Evolutionary conservation across 345 rosid genomes (phyloP).

Genomic region (Pseudoturritis turrita): DNA sequence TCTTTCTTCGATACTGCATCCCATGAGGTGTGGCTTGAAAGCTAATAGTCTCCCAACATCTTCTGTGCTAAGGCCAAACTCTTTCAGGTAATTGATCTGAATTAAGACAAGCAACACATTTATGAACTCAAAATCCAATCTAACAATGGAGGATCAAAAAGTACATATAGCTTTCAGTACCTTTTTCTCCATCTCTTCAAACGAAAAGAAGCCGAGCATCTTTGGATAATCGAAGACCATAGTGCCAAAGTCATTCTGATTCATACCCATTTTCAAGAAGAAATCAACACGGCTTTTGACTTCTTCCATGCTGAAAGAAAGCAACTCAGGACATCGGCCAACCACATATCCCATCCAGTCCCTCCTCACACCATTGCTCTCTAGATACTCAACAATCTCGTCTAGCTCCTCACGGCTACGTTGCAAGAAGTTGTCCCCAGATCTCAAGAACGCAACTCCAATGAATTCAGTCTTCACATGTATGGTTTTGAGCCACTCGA

Average conservation of each 20-base stretch:
- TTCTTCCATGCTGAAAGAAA: slow-evolving; percentile 63
- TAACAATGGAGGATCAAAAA: not conserved
- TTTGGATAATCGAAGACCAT: slow-evolving; percentile 88
- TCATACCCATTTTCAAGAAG: slow-evolving; percentile 78
- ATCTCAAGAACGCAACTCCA: slow-evolving; percentile 57
- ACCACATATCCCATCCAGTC: slow-evolving; percentile 90
- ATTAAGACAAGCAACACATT: not conserved
- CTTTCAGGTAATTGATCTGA: slow-evolving; percentile 77
- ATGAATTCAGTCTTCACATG: slow-evolving; percentile 77
- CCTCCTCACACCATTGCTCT: slow-evolving; percentile 68
- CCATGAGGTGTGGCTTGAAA: slow-evolving; percentile 82
- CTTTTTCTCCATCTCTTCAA: slow-evolving; percentile 84
- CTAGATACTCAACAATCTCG: slow-evolving; percentile 63
- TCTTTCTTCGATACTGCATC: slow-evolving; percentile 70
- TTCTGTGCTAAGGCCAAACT: slow-evolving; percentile 72
- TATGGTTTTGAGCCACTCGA: slow-evolving; percentile 71
- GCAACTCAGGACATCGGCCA: slow-evolving; percentile 64
- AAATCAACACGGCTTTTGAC: slow-evolving; percentile 58
- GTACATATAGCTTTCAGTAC: slow-evolving; percentile 25
- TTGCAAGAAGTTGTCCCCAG: slow-evolving; percentile 57
- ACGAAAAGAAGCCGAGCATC: slow-evolving; percentile 55
- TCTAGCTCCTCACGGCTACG: slow-evolving; percentile 46
- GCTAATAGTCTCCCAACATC: slow-evolving; percentile 77
- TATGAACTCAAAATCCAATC: not conserved
- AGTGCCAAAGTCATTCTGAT: slow-evolving; percentile 76